phyloP scores from a whole-genome alignment of 2,329 filamentous ascomycete species.

The Aspergillus arachidicola region DNA sequence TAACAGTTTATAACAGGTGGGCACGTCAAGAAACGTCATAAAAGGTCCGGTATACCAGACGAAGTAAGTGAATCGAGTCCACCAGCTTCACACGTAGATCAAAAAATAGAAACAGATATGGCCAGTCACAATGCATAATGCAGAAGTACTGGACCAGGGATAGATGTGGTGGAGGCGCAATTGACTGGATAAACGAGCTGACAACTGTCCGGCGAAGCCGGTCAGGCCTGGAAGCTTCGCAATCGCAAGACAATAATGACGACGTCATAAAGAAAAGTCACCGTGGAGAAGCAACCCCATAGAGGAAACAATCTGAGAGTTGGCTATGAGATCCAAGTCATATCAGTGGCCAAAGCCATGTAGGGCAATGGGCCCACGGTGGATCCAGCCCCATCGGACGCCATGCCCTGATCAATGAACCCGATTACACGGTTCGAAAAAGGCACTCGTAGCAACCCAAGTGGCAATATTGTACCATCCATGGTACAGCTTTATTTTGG shows the following conservation, averaged over 20 bases:
- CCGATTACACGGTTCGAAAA: slow-evolving; percentile 13
- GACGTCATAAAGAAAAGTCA: slow-evolving; percentile 24
- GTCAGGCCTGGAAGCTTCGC: slow-evolving; percentile 18
- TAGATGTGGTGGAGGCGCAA: slow-evolving; percentile 6
- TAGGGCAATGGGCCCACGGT: slow-evolving; percentile 19
- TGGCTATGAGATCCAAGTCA: slow-evolving; percentile 13
- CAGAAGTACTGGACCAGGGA: slow-evolving; percentile 19
- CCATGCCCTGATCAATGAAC: slow-evolving; percentile 16
- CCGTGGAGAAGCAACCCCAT: slow-evolving; percentile 14
- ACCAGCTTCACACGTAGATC: slow-evolving; percentile 13
- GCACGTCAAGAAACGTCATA: slow-evolving; percentile 18
- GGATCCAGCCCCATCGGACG: slow-evolving; percentile 19
- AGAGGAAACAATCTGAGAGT: slow-evolving; percentile 7
- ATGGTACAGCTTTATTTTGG: slow-evolving; percentile 9
- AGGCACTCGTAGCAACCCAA: slow-evolving; percentile 12
- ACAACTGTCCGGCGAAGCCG: slow-evolving; percentile 17
- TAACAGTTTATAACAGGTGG: slow-evolving; percentile 19
- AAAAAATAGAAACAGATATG: slow-evolving; percentile 22
- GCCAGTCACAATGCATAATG: slow-evolving; percentile 17
- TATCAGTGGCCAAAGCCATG: slow-evolving; percentile 14
- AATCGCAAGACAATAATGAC: slow-evolving; percentile 11
- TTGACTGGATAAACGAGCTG: slow-evolving; percentile 19
- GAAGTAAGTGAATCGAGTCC: slow-evolving; percentile 11
- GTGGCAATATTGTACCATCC: slow-evolving; percentile 17
- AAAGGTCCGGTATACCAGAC: slow-evolving; percentile 9